Conservation (phyloP, 225 moss, liverwort and hornwort species). For the Asterella californica region DNA sequence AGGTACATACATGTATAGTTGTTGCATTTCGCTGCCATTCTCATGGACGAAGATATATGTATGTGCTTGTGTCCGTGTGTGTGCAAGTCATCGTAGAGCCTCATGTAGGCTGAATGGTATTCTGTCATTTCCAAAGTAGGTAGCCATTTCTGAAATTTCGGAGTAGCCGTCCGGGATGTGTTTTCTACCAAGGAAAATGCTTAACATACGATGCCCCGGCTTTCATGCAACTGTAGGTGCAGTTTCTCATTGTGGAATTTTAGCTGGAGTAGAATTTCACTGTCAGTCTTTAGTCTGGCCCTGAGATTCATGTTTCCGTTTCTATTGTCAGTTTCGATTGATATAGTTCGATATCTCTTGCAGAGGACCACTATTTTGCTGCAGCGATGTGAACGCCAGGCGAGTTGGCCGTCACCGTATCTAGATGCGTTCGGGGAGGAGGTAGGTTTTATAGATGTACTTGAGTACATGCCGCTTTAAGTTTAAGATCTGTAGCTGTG, state of each 20-base stretch:
- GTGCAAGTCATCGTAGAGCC: neutral
- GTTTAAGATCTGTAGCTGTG: neutral
- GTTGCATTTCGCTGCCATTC: no score
- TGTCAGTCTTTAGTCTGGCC: neutral
- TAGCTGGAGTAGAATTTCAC: neutral
- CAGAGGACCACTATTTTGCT: slow-evolving; percentile 82
- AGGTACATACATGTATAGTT: no score
- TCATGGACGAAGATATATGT: no score
- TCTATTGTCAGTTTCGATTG: neutral
- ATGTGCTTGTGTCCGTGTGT: no score
- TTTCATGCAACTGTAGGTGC: neutral
- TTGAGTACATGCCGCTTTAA: neutral
- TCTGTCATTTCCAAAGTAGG: neutral
- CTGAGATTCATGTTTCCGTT: neutral
- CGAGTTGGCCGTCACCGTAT: slow-evolving; percentile 88
- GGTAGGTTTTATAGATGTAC: slow-evolving; percentile 35
- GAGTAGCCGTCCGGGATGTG: neutral
- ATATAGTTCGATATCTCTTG: neutral
- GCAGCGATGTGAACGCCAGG: slow-evolving; percentile 87
- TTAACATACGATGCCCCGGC: neutral
- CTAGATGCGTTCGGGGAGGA: slow-evolving; percentile 92
- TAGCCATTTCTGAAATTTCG: neutral
- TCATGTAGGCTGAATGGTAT: neutral
- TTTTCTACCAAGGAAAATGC: neutral
- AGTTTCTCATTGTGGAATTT: neutral